Base-by-base conservation (phyloP, 768 basidiomycete genomes). In the Naganishia friedmannii region DNA sequence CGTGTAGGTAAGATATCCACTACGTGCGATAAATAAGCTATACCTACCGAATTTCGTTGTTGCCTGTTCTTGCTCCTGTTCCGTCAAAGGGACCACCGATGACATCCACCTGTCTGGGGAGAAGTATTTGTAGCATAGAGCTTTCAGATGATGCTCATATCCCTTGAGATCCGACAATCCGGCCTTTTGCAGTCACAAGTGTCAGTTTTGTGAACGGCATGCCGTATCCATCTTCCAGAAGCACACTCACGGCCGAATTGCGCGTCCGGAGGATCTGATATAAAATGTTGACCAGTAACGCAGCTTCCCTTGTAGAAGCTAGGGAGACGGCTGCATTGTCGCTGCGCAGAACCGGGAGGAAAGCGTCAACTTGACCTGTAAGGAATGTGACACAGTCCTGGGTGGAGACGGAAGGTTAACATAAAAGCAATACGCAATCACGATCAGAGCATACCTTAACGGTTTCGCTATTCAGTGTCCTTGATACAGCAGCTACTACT, bases 311-410 rank as follows among this genome's bases (percentile, higher is more conserved):
- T 8, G 60, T 63, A 2, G 32, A 21, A 28, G 60, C 60, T n/a
- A 63, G 42, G 19, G 60, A 63, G 8, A 45, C 19, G 1, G 39
- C 26, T 21, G 12, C 42, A 46, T 23, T 45, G 32, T 63, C 60
- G 60, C 60, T 63, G 23, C 60, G 60, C 23, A 63, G 60, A 28
- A 63, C 29, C 21, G 60, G 60, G 2, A 63, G 39, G 26, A 63
- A 63, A 3, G 60, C 60, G 32, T 63, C 60, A 13, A 63, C 60
- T 63, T 63, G 60, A 2, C 60, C 60, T 23, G 60, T 63, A 21
- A 63, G 60, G 60, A 63, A 63, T 4, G 42, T 34, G 39, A 63
- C 60, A 63, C 60, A 63, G 39, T 63, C 60, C 60, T 63, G 39
- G 7, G n/a, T 6, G 5, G 34, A 34, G 34, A 15, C 34, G 34